Base-by-base conservation (phyloP, 352 stramenopile species). In the Globisporangium echinulatum region DNA sequence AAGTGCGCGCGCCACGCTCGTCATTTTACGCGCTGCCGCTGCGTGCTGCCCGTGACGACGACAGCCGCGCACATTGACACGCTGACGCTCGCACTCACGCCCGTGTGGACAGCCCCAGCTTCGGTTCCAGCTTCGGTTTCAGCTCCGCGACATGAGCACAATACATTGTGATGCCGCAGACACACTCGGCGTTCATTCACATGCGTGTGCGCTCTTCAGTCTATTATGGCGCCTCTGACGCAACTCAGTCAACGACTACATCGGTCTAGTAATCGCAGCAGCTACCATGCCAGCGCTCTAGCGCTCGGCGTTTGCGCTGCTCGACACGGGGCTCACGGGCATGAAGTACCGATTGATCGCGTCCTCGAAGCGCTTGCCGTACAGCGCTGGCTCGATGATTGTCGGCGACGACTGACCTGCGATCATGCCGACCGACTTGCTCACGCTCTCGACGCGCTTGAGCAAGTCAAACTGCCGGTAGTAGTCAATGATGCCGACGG, bases 401-500 rank as follows among this genome's bases (percentile, higher is more conserved):
- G 97, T 99, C 8, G 92, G 92, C 49, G 98, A 98, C 19, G 92
- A 97, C 59, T 98, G 92, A 7, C 97, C 97, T 44, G 97, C 96
- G 19, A 99, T 98, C 97, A 99, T 99, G 10, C 94, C 91, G 33
- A 99, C 87, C 62, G 88, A 98, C 71, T 99, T 99, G 33, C 96
- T 96, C 38, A 99, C 94, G 68, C 96, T 96, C 69, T 99, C 97
- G 66, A 99, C 97, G 33, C 97, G 92, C 71, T 99, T 99, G 63
- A 99, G 92, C 55, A 99, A 91, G 71, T 99, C 97, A 67, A 99
- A 99, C 60, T 97, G 96, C 6, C 97, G 79, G 77, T 99, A 90
- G 65, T 99, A 99, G 78, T 99, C 97, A 70, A 99, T 99, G 59
- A 99, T 99, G 6, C 97, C 97, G 19, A 99, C 92, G 13, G 97